Base-by-base conservation (phyloP, 2,329 filamentous ascomycete genomes). In the Cryphonectria japonica region DNA sequence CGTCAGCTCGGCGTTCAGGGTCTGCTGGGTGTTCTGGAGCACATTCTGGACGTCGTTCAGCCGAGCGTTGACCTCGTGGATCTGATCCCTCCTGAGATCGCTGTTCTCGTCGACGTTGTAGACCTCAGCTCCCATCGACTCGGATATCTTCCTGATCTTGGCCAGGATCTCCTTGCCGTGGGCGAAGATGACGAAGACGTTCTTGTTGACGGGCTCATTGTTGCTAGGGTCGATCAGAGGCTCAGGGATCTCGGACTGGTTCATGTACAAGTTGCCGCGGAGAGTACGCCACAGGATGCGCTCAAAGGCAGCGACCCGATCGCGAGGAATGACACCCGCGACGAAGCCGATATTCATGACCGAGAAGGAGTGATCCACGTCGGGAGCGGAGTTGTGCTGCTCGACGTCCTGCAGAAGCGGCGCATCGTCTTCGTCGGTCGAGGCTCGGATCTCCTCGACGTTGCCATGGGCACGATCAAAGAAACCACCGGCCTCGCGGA, bases 331-430 rank as follows among this genome's bases (percentile, higher is more conserved):
- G 76, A 98, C 96, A 82, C 96, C 96, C 69, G 96, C 93, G 68
- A 99, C 95, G 78, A 99, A 99, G 13, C 96, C 96, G 79, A 99
- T 99, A 83, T 98, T 98, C 93, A 98, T 97, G 73, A 94, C 94
- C 7, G 94, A 96, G 82, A 99, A 98, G 59, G 93, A 96, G 75
- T 92, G 90, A 78, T 96, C 93, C 52, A 86, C 91, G 72, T 93
- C 92, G 66, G 89, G 84, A 68, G 87, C 87, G 69, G 85, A 81
- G 73, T 85, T 86, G 79, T 95, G 91, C 79, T 97, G 93, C 82
- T 99, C 96, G 67, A 98, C 89, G 79, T 99, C 96, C 75, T 93
- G 92, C 69, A 99, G 90, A 62, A 99, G 88, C 59, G 97, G 96
- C 72, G 96, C 96, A 82, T 98, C 95, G 79, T 97, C 95, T 72